Conservation (phyloP, 1,284 basidiomycete species). For the Macrocybe sp. region DNA sequence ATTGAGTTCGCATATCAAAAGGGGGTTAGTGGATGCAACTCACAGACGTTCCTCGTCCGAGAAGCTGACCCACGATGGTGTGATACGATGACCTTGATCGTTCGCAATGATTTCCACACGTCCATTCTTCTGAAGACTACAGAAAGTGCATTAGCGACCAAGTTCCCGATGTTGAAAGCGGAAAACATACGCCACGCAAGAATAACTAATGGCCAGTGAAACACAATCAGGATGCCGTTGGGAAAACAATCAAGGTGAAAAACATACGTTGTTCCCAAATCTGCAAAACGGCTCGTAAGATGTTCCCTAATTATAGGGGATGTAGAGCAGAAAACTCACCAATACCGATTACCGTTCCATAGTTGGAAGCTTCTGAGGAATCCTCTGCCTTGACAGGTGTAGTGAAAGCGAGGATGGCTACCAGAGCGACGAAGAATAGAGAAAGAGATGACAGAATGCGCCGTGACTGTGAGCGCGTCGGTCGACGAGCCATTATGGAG, state of each 20-base stretch:
- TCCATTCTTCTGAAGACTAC: slow-evolving; percentile 86
- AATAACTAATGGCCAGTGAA: slow-evolving; percentile 44
- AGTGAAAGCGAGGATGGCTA: slow-evolving; percentile 61
- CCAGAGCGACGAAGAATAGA: slow-evolving; percentile 55
- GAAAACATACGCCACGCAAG: slow-evolving; percentile 63
- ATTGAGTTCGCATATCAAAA: background rate
- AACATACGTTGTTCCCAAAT: slow-evolving; percentile 76
- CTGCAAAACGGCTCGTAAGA: slow-evolving; percentile 33
- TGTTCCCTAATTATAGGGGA: background rate
- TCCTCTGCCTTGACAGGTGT: slow-evolving; percentile 58
- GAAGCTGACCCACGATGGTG: slow-evolving; percentile 93
- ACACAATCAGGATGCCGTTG: slow-evolving; percentile 15
- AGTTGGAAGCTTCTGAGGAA: slow-evolving; percentile 43
- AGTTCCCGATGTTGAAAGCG: slow-evolving; percentile 2
- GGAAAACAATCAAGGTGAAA: background rate
- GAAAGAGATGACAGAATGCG: slow-evolving; percentile 61
- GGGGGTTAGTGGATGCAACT: slow-evolving; percentile 20
- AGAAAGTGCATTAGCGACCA: background rate
- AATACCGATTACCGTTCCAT: slow-evolving; percentile 95
- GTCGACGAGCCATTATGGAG: slow-evolving; percentile 37
- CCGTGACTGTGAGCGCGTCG: slow-evolving; percentile 56
- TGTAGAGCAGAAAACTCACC: slow-evolving; percentile 47
- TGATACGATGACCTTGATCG: slow-evolving; percentile 97
- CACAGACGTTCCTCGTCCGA: slow-evolving; percentile 88
- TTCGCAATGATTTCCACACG: slow-evolving; percentile 97